Conservation (phyloP, 371 early-diverging fungal species). For the Entomophthora muscae region DNA sequence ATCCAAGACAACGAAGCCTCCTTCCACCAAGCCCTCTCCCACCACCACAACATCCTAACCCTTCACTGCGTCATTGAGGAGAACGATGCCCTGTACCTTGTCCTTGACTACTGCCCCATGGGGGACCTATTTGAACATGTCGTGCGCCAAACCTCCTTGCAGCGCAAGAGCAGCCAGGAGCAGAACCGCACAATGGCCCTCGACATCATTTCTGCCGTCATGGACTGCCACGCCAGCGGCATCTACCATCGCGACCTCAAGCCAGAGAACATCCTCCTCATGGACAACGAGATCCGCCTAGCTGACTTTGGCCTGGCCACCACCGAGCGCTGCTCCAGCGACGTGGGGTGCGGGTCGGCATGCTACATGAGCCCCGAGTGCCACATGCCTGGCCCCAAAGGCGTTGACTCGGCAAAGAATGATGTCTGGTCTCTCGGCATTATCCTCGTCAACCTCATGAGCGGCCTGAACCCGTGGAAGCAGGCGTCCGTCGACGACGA, state of each 20-base stretch:
- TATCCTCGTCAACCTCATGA: constrained; percentile 54
- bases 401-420: constrained; percentile 20
- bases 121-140: constrained; percentile 30
- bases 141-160: not conserved
- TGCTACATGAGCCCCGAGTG: constrained; percentile 73
- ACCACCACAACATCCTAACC: not conserved
- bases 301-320: constrained; percentile 92
- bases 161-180: not conserved
- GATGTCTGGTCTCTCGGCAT: constrained; percentile 79
- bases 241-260: constrained; percentile 59
- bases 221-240: constrained; percentile 29
- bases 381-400: not conserved
- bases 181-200: constrained; percentile 7
- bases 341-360: constrained; percentile 80
- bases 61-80: not conserved
- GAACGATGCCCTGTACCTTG: constrained; percentile 18
- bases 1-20: not conserved
- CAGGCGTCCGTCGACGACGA: constrained; percentile 50
- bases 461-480: constrained; percentile 66
- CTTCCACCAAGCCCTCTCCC: not conserved
- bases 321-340: constrained; percentile 40
- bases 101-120: constrained; percentile 40
- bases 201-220: constrained; percentile 35
- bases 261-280: constrained; percentile 29
- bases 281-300: constrained; percentile 41